These are phyloP conservation scores for Penicillium salamii DNA, from an alignment of 495 filamentous ascomycete species.

Conservation along the genomic window DNA sequence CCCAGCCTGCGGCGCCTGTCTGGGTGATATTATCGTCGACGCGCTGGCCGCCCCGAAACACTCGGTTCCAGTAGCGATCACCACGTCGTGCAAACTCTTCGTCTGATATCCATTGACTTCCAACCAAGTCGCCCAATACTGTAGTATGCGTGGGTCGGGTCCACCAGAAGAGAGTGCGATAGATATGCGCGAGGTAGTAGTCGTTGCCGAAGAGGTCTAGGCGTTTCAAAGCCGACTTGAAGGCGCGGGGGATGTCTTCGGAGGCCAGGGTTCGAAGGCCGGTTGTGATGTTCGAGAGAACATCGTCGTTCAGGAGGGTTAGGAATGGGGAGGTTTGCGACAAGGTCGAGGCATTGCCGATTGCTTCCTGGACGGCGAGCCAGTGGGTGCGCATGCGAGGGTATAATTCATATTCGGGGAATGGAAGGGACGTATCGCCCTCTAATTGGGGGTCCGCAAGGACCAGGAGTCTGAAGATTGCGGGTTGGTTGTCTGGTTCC, in stretches of 20 bases:
- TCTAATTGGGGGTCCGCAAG: slow-evolving; percentile 95
- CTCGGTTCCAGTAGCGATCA: slow-evolving; percentile 74
- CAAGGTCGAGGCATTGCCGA: slow-evolving; percentile 13
- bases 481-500: slow-evolving; percentile 29
- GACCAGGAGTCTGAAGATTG: slow-evolving; percentile 80
- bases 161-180: slow-evolving; percentile 80
- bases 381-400: slow-evolving; percentile 56
- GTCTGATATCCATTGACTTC: slow-evolving; percentile 93
- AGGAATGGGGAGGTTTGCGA: slow-evolving; percentile 13
- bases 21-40: slow-evolving; percentile 60
- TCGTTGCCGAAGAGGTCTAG: slow-evolving; percentile 92
- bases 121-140: slow-evolving; percentile 86
- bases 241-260: slow-evolving; percentile 61
- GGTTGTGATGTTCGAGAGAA: slow-evolving; percentile 42
- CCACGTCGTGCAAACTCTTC: slow-evolving; percentile 74
- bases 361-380: slow-evolving; percentile 30
- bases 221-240: slow-evolving; percentile 67
- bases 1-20: slow-evolving; percentile 22
- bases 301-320: slow-evolving; percentile 15
- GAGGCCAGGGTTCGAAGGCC: slow-evolving; percentile 50
- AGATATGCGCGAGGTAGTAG: slow-evolving; percentile 90
- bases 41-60: slow-evolving; percentile 66
- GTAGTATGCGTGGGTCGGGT: slow-evolving; percentile 80
- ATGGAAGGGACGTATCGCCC: slow-evolving; percentile 78
- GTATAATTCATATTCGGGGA: slow-evolving; percentile 55